A percentile compares a stretch with the other conserved stretches of the same genome.
These are phyloP conservation scores for Grifola frondosa DNA, from an alignment of 1,284 basidiomycete genomes.

Conservation along the genomic window DNA sequence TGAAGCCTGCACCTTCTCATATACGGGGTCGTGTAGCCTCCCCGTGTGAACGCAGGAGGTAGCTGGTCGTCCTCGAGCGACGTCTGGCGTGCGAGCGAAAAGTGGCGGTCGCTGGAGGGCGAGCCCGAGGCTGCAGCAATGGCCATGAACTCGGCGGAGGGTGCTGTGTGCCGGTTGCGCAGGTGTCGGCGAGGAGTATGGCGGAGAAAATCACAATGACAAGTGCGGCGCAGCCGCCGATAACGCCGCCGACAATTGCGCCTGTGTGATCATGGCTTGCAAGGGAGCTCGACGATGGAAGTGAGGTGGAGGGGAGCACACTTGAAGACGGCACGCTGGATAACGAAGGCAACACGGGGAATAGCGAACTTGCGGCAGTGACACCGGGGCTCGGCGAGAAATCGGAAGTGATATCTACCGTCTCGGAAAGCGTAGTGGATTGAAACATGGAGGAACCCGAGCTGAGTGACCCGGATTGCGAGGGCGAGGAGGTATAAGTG, in stretches of 20 bases:
- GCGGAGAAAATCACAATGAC: slow-evolving; percentile 6
- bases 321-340: too few species aligned
- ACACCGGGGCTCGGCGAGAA: too few species aligned
- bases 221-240: slow-evolving; percentile 15
- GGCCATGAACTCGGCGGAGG: slow-evolving; percentile 27
- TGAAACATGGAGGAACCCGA: too few species aligned
- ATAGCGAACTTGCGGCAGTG: too few species aligned
- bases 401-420: too few species aligned
- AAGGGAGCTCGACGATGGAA: neutral
- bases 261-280: slow-evolving; percentile 3
- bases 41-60: slow-evolving; percentile 28
- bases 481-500: too few species aligned
- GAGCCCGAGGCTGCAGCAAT: neutral
- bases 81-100: slow-evolving; percentile 13
- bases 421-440: too few species aligned
- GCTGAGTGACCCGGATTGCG: too few species aligned
- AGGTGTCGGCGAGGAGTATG: slow-evolving; percentile 10
- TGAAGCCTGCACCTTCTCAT: slow-evolving; percentile 26
- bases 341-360: too few species aligned
- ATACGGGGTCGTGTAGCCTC: slow-evolving; percentile 25
- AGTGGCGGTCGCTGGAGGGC: neutral
- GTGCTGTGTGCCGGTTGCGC: slow-evolving; percentile 12
- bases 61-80: slow-evolving; percentile 20
- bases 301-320: neutral
- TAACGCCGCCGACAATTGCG: slow-evolving; percentile 22